Base-by-base conservation (phyloP, 2,329 filamentous ascomycete genomes). In the Phoma herbarum region DNA sequence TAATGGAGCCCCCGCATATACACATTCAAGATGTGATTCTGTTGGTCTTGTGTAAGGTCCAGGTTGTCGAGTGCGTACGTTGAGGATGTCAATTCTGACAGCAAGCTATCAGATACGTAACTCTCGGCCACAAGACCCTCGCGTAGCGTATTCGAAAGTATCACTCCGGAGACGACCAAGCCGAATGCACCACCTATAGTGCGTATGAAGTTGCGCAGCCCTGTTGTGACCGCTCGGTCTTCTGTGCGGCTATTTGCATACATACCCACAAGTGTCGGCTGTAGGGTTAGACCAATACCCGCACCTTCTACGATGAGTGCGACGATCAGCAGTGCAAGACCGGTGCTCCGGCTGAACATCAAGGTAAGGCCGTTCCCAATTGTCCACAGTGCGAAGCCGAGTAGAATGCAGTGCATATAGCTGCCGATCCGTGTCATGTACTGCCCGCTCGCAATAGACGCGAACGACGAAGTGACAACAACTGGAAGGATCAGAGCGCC, bases 171-270 rank as follows among this genome's bases (percentile, higher is more conserved):
- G n/a, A 88, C 75, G 0, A 85, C 85, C 0, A 89, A 78, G 0
- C 86, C 86, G n/a, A 82, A 79, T 0, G 85, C 79, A 23, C 86
- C 86, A 8, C 87, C 86, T 2, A 85, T 76, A 41, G 82, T 84
- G 9, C 87, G 83, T 61, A 88, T 80, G 68, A 89, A 89, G 65
- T 89, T 89, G 2, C 87, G 80, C 50, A 84, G 81, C 2, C 84
- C 85, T 29, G 87, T 88, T 23, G 87, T 82, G 1, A 89, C 84
- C 1, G 87, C 87, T 20, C 87, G 81, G 33, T 88, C 83, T 0
- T 81, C 75, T 63, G 85, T 85, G 2, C 79, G 77, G 22, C 61
- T 63, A 33, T 72, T 66, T 0, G 85, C 84, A 65, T 87, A 85
- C 28, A 85, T 72, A 1, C 85, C 86, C 4, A 88, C 80, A 0